Evolutionary conservation across 352 stramenopile species (phyloP).

Genomic region (Globisporangium viniferum): DNA sequence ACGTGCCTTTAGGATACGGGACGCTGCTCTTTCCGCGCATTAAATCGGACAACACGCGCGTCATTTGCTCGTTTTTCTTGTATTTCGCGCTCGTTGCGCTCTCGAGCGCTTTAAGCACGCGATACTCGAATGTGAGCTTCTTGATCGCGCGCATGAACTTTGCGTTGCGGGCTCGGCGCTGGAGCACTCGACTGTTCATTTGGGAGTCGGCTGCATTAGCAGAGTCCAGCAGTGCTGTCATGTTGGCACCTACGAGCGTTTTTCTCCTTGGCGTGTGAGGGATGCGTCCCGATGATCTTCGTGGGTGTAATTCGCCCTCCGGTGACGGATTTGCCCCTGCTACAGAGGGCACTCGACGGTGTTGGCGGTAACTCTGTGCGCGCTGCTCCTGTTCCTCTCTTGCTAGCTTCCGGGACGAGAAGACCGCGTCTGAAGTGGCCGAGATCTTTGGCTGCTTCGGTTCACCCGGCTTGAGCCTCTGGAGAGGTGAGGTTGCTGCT

Average conservation of each 20-base stretch:
- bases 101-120: slow-evolving; percentile 40
- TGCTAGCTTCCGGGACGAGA: slow-evolving; percentile 9
- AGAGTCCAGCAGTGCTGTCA: not conserved
- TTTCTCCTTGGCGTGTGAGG: not conserved
- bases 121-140: slow-evolving; percentile 42
- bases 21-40: slow-evolving; percentile 22
- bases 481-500: not conserved
- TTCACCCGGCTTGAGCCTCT: not conserved
- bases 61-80: slow-evolving; percentile 34
- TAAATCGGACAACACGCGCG: slow-evolving; percentile 22
- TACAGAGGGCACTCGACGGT: not conserved
- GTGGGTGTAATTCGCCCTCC: not conserved
- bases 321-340: not conserved
- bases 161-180: slow-evolving; percentile 12
- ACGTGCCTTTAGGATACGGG: slow-evolving; percentile 34
- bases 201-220: not conserved
- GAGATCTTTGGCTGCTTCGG: slow-evolving; percentile 1
- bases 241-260: slow-evolving; percentile 1
- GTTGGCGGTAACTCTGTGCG: slow-evolving; percentile 7
- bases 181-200: not conserved
- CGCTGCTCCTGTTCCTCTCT: slow-evolving; percentile 14
- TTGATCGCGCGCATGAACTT: slow-evolving; percentile 40
- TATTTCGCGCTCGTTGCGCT: slow-evolving; percentile 27
- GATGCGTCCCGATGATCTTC: not conserved
- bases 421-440: slow-evolving; percentile 6